Base-by-base conservation (phyloP, 2,329 filamentous ascomycete species). In the Capronia epimyces region DNA sequence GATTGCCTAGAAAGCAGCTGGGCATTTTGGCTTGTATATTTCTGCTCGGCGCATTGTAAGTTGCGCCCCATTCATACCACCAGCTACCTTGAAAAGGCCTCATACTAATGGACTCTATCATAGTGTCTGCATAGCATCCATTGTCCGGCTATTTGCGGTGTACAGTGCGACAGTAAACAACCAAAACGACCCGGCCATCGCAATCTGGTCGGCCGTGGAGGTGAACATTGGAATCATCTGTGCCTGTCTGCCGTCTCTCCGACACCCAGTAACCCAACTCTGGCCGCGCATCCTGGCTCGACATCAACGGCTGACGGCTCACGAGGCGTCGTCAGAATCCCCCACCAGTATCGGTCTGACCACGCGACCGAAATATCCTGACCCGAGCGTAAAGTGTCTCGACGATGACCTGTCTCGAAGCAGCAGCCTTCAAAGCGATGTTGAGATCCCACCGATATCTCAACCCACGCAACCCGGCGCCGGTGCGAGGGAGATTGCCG, bases 161-260 rank as follows among this genome's bases (percentile, higher is more conserved):
- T 56, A 56, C 42, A 39, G 41, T 10, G 43, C 50, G 6, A 53
- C 42, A 6, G 18, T 46, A 8, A 37, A 41, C 20, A 31, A 53
- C 20, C n/a, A 43, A 24, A 36, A 36, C 37, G 42, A 48, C 13
- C 45, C 44, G n/a, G 36, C 40, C 16, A 45, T 49, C 16, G 72
- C 74, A 67, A 71, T 73, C 56, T 71, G 69, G 69, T 70, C 69
- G 8, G 64, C 69, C 10, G 69, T 71, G 49, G 69, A 71, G 49
- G 67, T 67, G 54, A 71, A 71, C 55, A 54, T 70, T 32, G 69
- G 65, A 20, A 71, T 72, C 46, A 62, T 72, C 6, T 68, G 69
- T 32, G 65, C 68, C 31, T 72, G 68, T 5, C 69, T 71, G 15
- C 69, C 69, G 24, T 53, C 50, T 9, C 16, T 53, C 31, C 45